Evolutionary conservation across 495 filamentous ascomycete genomes (phyloP).

Genomic region (Entonaema liquescens): DNA sequence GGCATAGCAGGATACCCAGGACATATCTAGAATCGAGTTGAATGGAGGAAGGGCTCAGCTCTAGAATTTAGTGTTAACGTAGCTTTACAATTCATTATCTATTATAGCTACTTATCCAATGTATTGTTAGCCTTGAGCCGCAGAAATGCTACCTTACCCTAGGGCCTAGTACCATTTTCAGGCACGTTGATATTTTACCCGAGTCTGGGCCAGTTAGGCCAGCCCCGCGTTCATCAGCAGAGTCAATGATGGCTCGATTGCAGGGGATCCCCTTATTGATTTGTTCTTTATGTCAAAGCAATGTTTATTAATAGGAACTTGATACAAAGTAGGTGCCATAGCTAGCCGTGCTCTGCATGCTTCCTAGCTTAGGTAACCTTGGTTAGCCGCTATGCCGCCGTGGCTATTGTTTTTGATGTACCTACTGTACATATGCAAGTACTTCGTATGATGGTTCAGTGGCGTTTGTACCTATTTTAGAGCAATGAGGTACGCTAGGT

Average conservation of each 20-base stretch:
- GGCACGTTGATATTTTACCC: constrained; percentile 24
- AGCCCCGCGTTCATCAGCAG: constrained; percentile 28
- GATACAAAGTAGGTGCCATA: neutral
- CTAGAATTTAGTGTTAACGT: constrained; percentile 6
- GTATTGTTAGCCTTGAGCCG: constrained; percentile 27
- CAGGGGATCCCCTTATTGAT: neutral
- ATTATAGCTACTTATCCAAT: too few species aligned
- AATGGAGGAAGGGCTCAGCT: constrained; percentile 5
- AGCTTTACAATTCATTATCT: constrained; percentile 4
- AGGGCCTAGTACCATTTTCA: neutral
- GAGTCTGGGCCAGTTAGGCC: constrained; percentile 4
- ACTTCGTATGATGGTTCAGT: neutral
- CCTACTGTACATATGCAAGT: neutral
- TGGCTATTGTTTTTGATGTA: neutral
- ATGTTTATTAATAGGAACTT: constrained; percentile 28
- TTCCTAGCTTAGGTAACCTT: constrained; percentile 27
- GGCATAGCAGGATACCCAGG: constrained; percentile 38
- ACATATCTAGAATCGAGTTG: constrained; percentile 23
- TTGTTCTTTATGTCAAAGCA: constrained; percentile 18
- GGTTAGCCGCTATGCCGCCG: constrained; percentile 18
- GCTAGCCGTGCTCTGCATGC: constrained; percentile 28
- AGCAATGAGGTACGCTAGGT: neutral
- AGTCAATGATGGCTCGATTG: constrained; percentile 15
- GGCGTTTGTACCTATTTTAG: neutral
- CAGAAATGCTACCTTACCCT: constrained; percentile 27